phyloP scores from a whole-genome alignment of 768 basidiomycete species.

The Astraeus odoratus region DNA sequence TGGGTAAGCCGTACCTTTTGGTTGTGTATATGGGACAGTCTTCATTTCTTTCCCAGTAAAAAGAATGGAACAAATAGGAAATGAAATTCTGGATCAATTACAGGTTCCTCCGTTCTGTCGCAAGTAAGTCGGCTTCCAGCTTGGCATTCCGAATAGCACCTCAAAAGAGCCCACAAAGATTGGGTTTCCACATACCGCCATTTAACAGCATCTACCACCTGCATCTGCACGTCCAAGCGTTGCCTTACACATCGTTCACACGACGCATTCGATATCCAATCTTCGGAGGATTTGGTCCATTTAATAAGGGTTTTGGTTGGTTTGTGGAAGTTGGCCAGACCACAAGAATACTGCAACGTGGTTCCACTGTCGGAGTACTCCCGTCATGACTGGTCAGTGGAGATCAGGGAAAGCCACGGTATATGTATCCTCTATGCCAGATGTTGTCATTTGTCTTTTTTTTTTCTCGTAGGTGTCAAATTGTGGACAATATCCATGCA shows the following conservation, averaged over 20 bases:
- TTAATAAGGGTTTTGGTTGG: conserved; percentile 66
- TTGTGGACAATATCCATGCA: too few relatives aligned
- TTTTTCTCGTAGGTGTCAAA: too few relatives aligned
- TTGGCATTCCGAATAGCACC: too few relatives aligned
- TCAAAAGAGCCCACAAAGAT: conserved; percentile 32
- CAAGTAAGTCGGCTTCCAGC: conserved; percentile 37
- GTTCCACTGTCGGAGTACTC: conserved; percentile 40
- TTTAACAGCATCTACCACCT: conserved; percentile 68
- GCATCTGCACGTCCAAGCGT: conserved; percentile 65
- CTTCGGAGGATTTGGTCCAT: conserved; percentile 28
- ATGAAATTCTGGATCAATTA: conserved; percentile 42
- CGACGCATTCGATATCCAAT: conserved; percentile 45
- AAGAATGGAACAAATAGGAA: conserved; percentile 45
- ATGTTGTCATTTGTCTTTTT: too few relatives aligned
- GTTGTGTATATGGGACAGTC: conserved; percentile 15
- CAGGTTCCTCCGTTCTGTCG: conserved; percentile 36
- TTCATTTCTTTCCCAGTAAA: conserved; percentile 28
- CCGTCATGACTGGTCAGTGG: conserved; percentile 31
- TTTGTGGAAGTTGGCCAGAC: conserved; percentile 61
- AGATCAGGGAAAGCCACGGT: background rate
- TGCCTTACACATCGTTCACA: conserved; percentile 49
- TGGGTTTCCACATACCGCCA: conserved; percentile 81
- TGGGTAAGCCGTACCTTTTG: conserved; percentile 36
- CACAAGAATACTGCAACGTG: conserved; percentile 51
- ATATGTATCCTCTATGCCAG: background rate